Evolutionary conservation across 768 basidiomycete genomes (phyloP), one percentile per base, ranked within the genome.

Genomic region (Dentipellis sp.): DNA sequence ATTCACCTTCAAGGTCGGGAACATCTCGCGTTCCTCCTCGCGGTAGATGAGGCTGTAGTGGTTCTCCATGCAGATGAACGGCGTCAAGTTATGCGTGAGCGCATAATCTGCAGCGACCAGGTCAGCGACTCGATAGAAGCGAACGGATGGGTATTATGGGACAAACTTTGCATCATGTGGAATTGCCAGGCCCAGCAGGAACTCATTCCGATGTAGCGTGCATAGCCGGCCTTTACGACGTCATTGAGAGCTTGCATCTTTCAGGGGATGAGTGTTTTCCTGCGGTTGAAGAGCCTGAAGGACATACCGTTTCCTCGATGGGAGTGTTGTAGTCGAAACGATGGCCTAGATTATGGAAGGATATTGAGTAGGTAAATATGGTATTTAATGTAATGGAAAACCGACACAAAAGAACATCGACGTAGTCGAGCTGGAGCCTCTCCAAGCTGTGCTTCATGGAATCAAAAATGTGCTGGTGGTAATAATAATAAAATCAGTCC

Each of bases 371-470:
- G 40, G 14, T 8, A 42, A 14, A 42, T 42, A 3, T 19, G 4
- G 2, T 2, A 42, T 4, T 42, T 2, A 3, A 3, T 4, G 40
- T 9, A 42, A 9, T 14, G 14, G 19, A 14, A 14, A 19, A 54
- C 56, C 38, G 48, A 75, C 84, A 84, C 70, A 88, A 85, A 6
- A 87, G 68, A 1, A 88, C 67, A 64, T 89, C 88, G 60, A 91
- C 73, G 58, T 88, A 88, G 52, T 89, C 86, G 35, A 86, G 68
- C 50, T 86, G 82, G 7, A 90, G 72, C 36, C 87, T 74, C 61
- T 83, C 68, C 55, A 89, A 66, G 53, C 79, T 81, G 21, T 69
- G 67, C 60, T 82, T 82, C 11, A 78, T 75, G 12, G 77, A 69
- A 38, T 79, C 82, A 59, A 85, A 84, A 64, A 86, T 83, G 64